phyloP scores from a whole-genome alignment of 2,329 filamentous ascomycete species.

The Beauveria varroae region DNA sequence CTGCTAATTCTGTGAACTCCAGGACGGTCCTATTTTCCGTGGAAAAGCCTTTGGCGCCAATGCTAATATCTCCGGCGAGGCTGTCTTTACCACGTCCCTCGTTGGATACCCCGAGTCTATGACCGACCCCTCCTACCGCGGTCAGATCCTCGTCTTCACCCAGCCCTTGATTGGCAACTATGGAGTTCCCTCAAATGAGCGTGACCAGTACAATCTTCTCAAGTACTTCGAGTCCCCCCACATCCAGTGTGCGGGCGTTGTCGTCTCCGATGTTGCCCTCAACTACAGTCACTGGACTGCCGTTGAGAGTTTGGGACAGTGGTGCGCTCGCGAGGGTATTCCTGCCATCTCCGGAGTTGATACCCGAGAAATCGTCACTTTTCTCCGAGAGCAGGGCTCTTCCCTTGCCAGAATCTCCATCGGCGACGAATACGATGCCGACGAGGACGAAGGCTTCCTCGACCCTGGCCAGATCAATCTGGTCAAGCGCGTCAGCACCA shows the following conservation, averaged over 20 bases:
- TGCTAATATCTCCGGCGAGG: slow-evolving; percentile 93
- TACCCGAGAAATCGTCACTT: slow-evolving; percentile 92
- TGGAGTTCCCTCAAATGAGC: slow-evolving; percentile 78
- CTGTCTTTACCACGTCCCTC: slow-evolving; percentile 95
- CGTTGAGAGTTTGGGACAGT: slow-evolving; percentile 84
- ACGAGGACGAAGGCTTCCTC: slow-evolving; percentile 92
- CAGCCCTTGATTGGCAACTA: slow-evolving; percentile 98
- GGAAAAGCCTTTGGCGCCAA: slow-evolving; percentile 96
- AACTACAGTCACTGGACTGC: slow-evolving; percentile 99
- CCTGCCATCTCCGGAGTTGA: slow-evolving; percentile 96
- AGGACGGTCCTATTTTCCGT: slow-evolving; percentile 93
- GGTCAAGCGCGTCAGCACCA: slow-evolving; percentile 93
- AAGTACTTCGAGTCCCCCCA: slow-evolving; percentile 98
- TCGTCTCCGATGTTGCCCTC: slow-evolving; percentile 88
- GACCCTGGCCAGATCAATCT: slow-evolving; percentile 96
- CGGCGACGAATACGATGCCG: slow-evolving; percentile 96
- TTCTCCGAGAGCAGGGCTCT: slow-evolving; percentile 91
- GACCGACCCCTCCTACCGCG: slow-evolving; percentile 80
- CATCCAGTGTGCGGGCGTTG: slow-evolving; percentile 91
- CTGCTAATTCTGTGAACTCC: slow-evolving; percentile 17
- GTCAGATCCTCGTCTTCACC: slow-evolving; percentile 97
- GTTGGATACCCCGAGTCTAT: slow-evolving; percentile 96
- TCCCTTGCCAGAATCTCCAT: slow-evolving; percentile 91
- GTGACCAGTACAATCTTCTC: slow-evolving; percentile 82
- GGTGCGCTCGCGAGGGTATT: slow-evolving; percentile 94